Evolutionary conservation across 257 asterid genomes (phyloP).

Genomic region (Lycium barbarum): DNA sequence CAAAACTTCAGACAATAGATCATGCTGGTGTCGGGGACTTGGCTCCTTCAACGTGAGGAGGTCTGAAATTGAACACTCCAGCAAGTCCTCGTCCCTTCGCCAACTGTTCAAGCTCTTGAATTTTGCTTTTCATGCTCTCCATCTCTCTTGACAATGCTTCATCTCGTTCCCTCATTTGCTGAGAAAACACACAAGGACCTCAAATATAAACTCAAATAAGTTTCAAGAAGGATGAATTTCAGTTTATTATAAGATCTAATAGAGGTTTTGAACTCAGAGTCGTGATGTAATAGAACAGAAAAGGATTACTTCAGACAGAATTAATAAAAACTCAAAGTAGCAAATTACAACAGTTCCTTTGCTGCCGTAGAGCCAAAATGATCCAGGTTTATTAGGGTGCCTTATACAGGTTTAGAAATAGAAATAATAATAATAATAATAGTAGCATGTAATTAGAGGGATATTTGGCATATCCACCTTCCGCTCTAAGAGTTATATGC

Average conservation of each 20-base stretch:
- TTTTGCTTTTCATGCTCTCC: slow-evolving; percentile 43
- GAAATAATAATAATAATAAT: neutral
- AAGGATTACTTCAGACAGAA: neutral
- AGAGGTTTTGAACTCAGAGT: neutral
- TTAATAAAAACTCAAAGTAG: neutral
- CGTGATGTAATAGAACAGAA: slow-evolving; percentile 23
- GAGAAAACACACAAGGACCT: slow-evolving; percentile 26
- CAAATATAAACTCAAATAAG: slow-evolving; percentile 6
- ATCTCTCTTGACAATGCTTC: slow-evolving; percentile 51
- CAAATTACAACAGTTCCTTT: slow-evolving; percentile 4
- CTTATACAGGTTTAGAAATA: neutral
- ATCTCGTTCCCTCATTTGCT: slow-evolving; percentile 52
- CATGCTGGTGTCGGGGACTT: slow-evolving; percentile 35
- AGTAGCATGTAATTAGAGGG: neutral
- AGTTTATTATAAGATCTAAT: slow-evolving; percentile 4
- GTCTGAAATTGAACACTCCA: slow-evolving; percentile 47
- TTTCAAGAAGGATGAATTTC: neutral
- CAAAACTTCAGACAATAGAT: slow-evolving; percentile 10
- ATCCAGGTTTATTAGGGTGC: neutral
- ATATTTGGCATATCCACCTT: neutral
- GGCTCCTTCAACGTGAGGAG: slow-evolving; percentile 39
- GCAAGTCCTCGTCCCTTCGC: slow-evolving; percentile 55
- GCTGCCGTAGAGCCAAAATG: neutral
- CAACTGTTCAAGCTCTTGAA: slow-evolving; percentile 53
- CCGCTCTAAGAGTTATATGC: neutral